Evolutionary conservation across 1,284 basidiomycete genomes (phyloP).

Genomic region (Cryptococcus sp.): DNA sequence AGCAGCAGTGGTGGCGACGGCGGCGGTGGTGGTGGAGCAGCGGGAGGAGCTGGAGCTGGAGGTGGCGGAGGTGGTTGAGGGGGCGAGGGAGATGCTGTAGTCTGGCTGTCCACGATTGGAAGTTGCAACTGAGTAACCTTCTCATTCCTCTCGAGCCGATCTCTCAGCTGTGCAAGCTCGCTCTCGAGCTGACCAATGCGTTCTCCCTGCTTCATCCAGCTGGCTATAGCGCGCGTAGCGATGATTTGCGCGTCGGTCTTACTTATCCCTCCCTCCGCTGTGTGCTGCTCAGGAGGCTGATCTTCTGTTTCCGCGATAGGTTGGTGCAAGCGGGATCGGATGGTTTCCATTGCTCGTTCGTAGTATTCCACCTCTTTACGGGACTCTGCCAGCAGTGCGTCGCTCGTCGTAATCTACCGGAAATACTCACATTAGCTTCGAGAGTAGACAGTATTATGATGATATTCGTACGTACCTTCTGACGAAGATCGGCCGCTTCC

Average conservation of each 20-base stretch:
- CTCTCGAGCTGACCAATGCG: constrained; percentile 64
- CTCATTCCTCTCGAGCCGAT: too few relatives aligned
- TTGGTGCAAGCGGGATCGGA: constrained; percentile 68
- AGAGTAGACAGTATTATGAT: too few relatives aligned
- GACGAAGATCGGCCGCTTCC: constrained; percentile 72
- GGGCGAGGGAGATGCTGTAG: constrained; percentile 13
- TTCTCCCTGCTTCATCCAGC: constrained; percentile 68
- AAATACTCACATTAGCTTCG: too few relatives aligned
- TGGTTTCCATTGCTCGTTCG: constrained; percentile 79
- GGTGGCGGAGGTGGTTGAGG: constrained; percentile 18
- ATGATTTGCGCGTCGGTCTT: constrained; percentile 68
- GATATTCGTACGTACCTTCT: constrained; percentile 57
- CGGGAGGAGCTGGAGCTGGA: constrained; percentile 15
- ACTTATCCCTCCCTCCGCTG: constrained; percentile 32
- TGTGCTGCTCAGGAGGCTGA: neutral
- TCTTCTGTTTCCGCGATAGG: neutral
- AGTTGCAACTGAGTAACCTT: neutral
- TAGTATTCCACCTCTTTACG: constrained; percentile 75
- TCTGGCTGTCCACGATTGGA: neutral
- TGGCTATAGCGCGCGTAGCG: constrained; percentile 69
- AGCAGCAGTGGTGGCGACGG: constrained; percentile 14
- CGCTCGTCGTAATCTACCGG: constrained; percentile 65
- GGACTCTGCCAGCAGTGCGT: constrained; percentile 59
- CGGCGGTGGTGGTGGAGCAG: constrained; percentile 14
- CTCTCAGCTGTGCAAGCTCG: constrained; percentile 44